Evolutionary conservation across 148 eudicot species (phyloP), one percentile per base, ranked within the genome.

Genomic region (Salicornia ramosissima): DNA sequence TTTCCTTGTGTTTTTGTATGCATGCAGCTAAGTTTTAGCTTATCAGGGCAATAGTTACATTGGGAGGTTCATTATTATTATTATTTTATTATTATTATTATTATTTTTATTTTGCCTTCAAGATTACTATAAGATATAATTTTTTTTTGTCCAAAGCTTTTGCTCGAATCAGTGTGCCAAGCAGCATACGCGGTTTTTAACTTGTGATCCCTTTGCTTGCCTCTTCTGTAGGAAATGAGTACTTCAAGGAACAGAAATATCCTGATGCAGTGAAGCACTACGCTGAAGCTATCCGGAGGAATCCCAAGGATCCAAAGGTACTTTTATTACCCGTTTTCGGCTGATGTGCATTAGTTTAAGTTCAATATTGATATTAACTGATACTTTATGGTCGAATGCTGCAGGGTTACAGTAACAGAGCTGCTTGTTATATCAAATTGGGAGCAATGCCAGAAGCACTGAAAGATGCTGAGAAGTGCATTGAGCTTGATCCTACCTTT

Each of bases 401-500:
- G 19, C 78, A 95, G 99, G 89, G 88, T 21, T 91, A 89, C 71
- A 95, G 97, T 78, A 95, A 95, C 53, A 84, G 97, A 61, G 99
- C 97, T 80, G 97, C 99, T 67, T 79, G 84, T 72, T 95, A 95
- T 85, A 95, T 97, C 8, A 95, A 95, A 68, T 75, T 95, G 56
- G 89, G 85, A 40, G 99, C 99, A 10, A 43, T 95, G 88, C 99
- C 97, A 0, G 97, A 95, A 83, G 99, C 88, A 9, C 76, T 95
- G 70, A 95, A 91, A 74, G 99, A 95, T 76, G 96, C 99, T 2
- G 99, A 95, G 72, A 95, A 95, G 77, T 95, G 99, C 80, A 85
- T 95, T 63, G 99, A 95, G 77, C 93, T 95, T 34, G 99, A 95
- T 77, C 97, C 99, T 62, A 76, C 87, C 30, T 95, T 95, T 67